These are phyloP conservation scores for Vitis hybrid DNA, from an alignment of 177 flowering plant species.

Conservation along the genomic window DNA sequence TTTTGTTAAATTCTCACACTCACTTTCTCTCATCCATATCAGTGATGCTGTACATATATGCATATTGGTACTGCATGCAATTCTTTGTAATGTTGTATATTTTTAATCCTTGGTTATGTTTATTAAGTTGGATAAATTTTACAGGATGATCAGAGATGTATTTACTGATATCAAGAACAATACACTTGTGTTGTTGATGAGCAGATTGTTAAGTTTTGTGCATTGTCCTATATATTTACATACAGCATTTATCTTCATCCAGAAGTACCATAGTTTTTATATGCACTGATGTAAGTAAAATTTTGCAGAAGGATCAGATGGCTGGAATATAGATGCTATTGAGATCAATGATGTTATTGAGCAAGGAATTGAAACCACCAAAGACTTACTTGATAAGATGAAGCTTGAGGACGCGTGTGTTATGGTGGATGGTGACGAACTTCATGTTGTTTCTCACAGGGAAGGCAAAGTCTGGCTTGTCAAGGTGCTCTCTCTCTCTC, in stretches of 20 bases:
- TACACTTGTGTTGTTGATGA: no score
- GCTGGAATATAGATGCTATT: slow-evolving; percentile 20
- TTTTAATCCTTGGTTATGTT: no score
- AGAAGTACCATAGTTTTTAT: neutral
- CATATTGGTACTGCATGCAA: neutral
- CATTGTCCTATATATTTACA: no score
- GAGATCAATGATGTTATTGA: slow-evolving; percentile 22
- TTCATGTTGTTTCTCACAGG: slow-evolving; percentile 25
- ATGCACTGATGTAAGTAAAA: neutral
- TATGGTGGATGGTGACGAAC: slow-evolving; percentile 39
- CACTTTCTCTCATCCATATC: no score
- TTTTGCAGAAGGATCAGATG: slow-evolving; percentile 15
- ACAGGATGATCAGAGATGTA: neutral
- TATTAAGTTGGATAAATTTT: neutral
- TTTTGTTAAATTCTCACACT: no score
- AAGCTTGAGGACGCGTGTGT: slow-evolving; percentile 56
- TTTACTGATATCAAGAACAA: no score
- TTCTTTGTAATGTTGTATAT: no score
- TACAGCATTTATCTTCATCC: no score
- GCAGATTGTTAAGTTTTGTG: no score
- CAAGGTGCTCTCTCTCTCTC: slow-evolving; percentile 22
- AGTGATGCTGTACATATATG: neutral
- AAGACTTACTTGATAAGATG: slow-evolving; percentile 19
- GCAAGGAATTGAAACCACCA: slow-evolving; percentile 22
- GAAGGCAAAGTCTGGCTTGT: slow-evolving; percentile 29